These are phyloP conservation scores for Rhynchosporium graminicola DNA, from an alignment of 2,329 filamentous ascomycete species.

Conservation along the genomic window DNA sequence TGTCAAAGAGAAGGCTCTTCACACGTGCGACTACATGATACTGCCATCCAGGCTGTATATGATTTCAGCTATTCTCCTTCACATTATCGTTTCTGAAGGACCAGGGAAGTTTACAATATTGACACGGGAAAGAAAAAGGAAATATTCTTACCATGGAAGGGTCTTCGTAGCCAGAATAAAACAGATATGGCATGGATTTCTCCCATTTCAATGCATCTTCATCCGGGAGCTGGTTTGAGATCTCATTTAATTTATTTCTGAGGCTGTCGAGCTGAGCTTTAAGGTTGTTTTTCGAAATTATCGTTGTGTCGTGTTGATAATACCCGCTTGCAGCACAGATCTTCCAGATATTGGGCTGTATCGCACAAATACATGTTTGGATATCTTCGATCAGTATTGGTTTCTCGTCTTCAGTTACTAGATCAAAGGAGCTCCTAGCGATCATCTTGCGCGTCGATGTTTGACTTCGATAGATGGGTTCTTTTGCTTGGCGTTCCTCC, in stretches of 20 bases:
- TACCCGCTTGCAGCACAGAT: conserved; percentile 5
- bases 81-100: background rate
- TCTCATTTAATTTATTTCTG: conserved; percentile 26
- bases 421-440: conserved; percentile 15
- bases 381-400: conserved; percentile 35
- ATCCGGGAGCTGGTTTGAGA: conserved; percentile 20
- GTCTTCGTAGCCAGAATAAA: conserved; percentile 36
- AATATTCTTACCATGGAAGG: conserved; percentile 7
- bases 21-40: conserved; percentile 33
- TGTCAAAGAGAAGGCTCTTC: conserved; percentile 40
- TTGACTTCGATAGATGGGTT: conserved; percentile 40
- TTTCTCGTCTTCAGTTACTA: conserved; percentile 4
- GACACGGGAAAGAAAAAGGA: background rate
- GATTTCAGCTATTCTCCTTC: background rate
- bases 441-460: conserved; percentile 28
- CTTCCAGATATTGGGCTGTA: conserved; percentile 31
- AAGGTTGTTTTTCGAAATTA: conserved; percentile 27
- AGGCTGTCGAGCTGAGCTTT: conserved; percentile 27
- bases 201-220: conserved; percentile 23
- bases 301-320: conserved; percentile 17
- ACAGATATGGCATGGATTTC: conserved; percentile 19
- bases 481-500: conserved; percentile 40
- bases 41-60: conserved; percentile 23
- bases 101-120: background rate
- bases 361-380: conserved; percentile 32